A percentile compares a stretch with the other conserved stretches of the same genome.
Evolutionary conservation across 768 basidiomycete species (phyloP).

Genomic region (Suillus cothurnatus): DNA sequence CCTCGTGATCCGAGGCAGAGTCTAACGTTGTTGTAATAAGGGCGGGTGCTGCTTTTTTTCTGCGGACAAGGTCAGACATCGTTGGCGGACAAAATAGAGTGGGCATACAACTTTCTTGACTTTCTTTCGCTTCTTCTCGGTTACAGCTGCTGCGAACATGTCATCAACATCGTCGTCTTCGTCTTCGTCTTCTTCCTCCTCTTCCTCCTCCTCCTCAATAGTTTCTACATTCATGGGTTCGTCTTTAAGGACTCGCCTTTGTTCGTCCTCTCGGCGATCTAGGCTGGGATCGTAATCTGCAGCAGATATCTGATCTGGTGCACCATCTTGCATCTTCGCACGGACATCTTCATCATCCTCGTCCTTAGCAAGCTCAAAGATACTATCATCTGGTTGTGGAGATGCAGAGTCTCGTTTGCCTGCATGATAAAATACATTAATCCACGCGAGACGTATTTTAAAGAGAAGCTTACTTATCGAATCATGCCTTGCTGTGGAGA

Average conservation of each 20-base stretch:
- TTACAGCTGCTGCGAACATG: slow-evolving; percentile 80
- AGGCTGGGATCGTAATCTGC: slow-evolving; percentile 90
- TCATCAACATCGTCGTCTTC: slow-evolving; percentile 92
- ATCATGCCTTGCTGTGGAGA: slow-evolving; percentile 19
- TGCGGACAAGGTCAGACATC: slow-evolving; percentile 24
- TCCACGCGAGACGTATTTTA: neutral
- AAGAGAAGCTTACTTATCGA: slow-evolving; percentile 23
- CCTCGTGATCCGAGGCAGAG: slow-evolving; percentile 91
- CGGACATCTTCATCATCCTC: slow-evolving; percentile 52
- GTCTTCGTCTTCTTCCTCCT: slow-evolving; percentile 68
- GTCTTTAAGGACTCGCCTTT: slow-evolving; percentile 55
- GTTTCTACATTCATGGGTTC: slow-evolving; percentile 42
- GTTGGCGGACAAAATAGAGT: neutral
- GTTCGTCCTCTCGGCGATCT: slow-evolving; percentile 85
- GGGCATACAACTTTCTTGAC: slow-evolving; percentile 57
- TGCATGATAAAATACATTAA: slow-evolving; percentile 21
- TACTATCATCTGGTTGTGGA: slow-evolving; percentile 56
- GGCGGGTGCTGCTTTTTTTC: slow-evolving; percentile 56
- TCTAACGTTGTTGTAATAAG: slow-evolving; percentile 81
- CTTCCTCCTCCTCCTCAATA: slow-evolving; percentile 38
- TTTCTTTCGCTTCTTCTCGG: slow-evolving; percentile 57
- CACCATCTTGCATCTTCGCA: slow-evolving; percentile 47
- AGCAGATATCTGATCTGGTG: slow-evolving; percentile 76
- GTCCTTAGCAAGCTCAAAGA: slow-evolving; percentile 72
- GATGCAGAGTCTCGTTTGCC: slow-evolving; percentile 58